Evolutionary conservation across 768 basidiomycete species (phyloP), one percentile per base, ranked within the genome.

Genomic region (Lactarius deliciosus): DNA sequence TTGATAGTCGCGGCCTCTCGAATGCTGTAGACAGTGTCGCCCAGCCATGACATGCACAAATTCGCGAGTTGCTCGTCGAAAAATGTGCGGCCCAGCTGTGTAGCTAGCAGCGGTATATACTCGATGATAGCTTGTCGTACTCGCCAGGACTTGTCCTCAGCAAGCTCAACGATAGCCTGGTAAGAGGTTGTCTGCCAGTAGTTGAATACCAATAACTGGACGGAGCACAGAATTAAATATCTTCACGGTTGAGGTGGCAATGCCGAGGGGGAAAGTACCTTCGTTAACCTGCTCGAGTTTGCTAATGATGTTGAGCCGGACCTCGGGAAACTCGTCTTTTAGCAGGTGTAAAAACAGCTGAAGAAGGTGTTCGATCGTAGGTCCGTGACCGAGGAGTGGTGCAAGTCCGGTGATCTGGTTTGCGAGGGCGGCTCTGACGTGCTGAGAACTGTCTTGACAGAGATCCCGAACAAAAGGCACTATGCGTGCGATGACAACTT

Each of bases 101-200:
- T 95, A 53, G 97, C 96, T 56, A 99, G 89, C 25, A 98, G 86
- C n/a, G 97, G 97, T 72, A 99, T 92, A 79, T 99, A 98, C 78
- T 98, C 97, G 78, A 99, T 99, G 80, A 99, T 98, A 9, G 97
- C 97, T 78, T 99, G 97, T 72, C 97, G 90, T 22, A 99, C 96
- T 34, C 97, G 91, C 97, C 97, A 99, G 68, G 97, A 97, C 76
- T 98, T 99, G 81, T 99, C 97, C 77, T 98, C 96, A 9, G 97
- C 97, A 40, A 99, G 83, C 75, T 98, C 93, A 69, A 98, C 92
- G 70, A 99, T 98, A 43, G 97, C 97, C 97, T 10, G 97, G 97
- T 36, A 99, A 85, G 43, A 99, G 89, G 71, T 93, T 96, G 71
- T 96, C 94, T 1, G 94, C 94, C 60, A 99, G 80, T 36, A 94